These are phyloP conservation scores for Clathrospora elynae DNA, from an alignment of 2,329 filamentous ascomycete species.

Conservation along the genomic window DNA sequence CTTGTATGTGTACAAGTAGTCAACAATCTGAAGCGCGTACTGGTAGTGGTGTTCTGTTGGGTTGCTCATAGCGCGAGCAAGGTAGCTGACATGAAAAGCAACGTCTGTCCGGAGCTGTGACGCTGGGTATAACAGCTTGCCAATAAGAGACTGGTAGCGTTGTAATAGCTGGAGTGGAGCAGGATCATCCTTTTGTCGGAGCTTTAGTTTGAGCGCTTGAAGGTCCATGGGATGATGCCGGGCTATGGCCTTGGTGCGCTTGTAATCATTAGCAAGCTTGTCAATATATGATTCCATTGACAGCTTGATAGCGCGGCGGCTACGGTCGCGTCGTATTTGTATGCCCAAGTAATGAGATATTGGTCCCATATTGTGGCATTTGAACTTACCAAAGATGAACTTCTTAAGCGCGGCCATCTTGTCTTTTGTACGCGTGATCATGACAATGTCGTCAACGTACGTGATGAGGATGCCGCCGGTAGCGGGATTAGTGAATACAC, in stretches of 20 bases:
- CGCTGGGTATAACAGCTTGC: not conserved
- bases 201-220: not conserved
- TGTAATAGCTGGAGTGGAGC: not conserved
- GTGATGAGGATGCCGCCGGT: not conserved
- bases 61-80: not conserved
- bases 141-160: not conserved
- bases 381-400: not conserved
- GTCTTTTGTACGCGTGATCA: not conserved
- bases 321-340: not conserved
- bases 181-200: not conserved
- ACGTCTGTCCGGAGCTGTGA: not conserved
- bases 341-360: not conserved
- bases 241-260: not conserved
- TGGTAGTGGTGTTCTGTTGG: not conserved
- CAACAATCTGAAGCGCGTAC: not conserved
- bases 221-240: not conserved
- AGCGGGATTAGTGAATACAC: not conserved
- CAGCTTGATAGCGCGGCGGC: not conserved
- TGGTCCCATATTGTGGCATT: not conserved
- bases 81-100: not conserved
- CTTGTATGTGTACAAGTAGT: not conserved
- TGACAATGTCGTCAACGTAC: not conserved
- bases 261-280: not conserved
- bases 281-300: not conserved
- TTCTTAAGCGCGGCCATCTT: not conserved